These are phyloP conservation scores for Salvia rosmarinus DNA, from an alignment of 257 asterid species.

Conservation along the genomic window DNA sequence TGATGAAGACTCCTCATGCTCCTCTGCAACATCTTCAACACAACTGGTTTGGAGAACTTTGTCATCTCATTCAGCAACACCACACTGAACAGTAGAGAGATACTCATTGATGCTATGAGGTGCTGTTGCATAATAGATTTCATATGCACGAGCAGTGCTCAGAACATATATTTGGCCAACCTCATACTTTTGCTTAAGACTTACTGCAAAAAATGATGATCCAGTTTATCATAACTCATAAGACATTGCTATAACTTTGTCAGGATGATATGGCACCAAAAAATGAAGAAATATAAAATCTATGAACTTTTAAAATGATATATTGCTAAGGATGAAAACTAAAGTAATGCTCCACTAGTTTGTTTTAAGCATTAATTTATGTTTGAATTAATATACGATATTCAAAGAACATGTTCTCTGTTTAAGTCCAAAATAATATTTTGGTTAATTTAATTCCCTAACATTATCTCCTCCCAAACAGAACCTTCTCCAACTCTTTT, in stretches of 20 bases:
- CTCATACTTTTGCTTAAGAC: slow-evolving; percentile 60
- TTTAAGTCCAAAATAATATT: background rate
- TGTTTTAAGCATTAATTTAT: background rate
- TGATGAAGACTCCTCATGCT: slow-evolving; percentile 36
- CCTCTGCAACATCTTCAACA: slow-evolving; percentile 43
- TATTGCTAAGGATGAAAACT: background rate
- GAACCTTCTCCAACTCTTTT: background rate
- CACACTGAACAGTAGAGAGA: slow-evolving; percentile 85
- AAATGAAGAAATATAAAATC: slow-evolving; percentile 11
- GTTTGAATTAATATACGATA: background rate
- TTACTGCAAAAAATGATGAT: slow-evolving; percentile 53
- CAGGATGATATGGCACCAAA: background rate
- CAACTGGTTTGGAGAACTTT: slow-evolving; percentile 52
- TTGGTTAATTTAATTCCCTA: background rate
- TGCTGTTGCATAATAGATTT: slow-evolving; percentile 64
- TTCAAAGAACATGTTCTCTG: background rate
- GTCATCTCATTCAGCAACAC: slow-evolving; percentile 72
- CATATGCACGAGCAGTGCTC: slow-evolving; percentile 90
- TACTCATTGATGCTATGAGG: slow-evolving; percentile 58
- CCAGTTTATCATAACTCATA: slow-evolving; percentile 28
- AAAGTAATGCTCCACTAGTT: background rate
- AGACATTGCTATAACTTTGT: background rate
- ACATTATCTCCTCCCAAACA: slow-evolving; percentile 1
- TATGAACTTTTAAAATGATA: background rate
- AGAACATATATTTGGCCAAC: slow-evolving; percentile 79